These are phyloP conservation scores for Boletus subparvulus DNA, from an alignment of 768 basidiomycete species.

Conservation along the genomic window DNA sequence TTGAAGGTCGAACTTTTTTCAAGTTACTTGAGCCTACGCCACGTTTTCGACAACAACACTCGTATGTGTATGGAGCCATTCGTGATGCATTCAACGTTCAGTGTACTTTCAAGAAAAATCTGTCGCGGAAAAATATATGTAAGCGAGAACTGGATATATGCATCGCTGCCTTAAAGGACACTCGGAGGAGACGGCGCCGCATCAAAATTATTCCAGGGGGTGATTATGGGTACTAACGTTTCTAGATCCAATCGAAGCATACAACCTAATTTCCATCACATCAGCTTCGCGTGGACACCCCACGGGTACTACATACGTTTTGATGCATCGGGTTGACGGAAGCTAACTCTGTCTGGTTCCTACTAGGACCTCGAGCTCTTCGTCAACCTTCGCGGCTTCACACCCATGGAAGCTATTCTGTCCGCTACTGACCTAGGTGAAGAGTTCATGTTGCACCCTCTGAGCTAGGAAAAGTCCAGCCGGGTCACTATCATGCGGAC, in stretches of 20 bases:
- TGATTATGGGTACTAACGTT: conserved; percentile 33
- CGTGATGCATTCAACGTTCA: no score
- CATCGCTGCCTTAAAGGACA: conserved; percentile 35
- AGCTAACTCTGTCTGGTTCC: conserved; percentile 21
- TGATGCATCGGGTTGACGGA: neutral
- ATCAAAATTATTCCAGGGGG: conserved; percentile 39
- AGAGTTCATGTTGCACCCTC: no score
- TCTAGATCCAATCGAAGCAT: neutral
- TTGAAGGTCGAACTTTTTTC: no score
- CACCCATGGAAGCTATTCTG: no score
- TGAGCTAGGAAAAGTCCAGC: no score
- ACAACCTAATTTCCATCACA: neutral
- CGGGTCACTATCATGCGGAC: no score
- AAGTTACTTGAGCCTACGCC: no score
- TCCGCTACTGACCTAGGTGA: no score
- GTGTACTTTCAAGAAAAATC: conserved; percentile 13
- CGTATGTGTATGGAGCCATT: no score
- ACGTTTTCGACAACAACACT: no score
- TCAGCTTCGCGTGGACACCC: conserved; percentile 33
- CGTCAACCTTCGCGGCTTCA: no score
- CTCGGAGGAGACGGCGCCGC: conserved; percentile 32
- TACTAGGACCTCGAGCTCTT: conserved; percentile 19
- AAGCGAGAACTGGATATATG: conserved; percentile 35
- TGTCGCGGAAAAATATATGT: conserved; percentile 24
- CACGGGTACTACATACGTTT: conserved; percentile 25